These are phyloP conservation scores for Taiozyma sp. DNA, from an alignment of 1,139 yeast genomes.

Conservation along the genomic window DNA sequence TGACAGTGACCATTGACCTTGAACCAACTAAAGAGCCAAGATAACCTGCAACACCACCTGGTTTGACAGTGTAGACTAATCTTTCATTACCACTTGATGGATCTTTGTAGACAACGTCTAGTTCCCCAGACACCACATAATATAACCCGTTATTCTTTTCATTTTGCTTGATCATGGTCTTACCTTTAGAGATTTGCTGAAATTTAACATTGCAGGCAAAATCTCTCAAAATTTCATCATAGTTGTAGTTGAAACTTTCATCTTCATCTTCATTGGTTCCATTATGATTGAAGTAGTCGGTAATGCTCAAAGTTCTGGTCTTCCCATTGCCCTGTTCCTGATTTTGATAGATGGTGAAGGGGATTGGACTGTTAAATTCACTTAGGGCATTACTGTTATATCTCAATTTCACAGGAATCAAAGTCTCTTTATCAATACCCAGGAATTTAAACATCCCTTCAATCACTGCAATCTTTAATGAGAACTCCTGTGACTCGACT, in stretches of 20 bases:
- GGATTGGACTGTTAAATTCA: constrained; percentile 20
- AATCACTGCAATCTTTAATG: constrained; percentile 64
- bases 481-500: constrained; percentile 75
- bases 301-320: constrained; percentile 11
- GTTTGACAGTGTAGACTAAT: constrained; percentile 51
- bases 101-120: constrained; percentile 52
- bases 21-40: constrained; percentile 77
- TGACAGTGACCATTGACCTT: constrained; percentile 69
- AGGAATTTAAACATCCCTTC: constrained; percentile 71
- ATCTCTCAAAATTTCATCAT: constrained; percentile 46
- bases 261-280: constrained; percentile 1
- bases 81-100: constrained; percentile 29
- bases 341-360: constrained; percentile 15
- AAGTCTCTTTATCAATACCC: constrained; percentile 53
- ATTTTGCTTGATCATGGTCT: constrained; percentile 58
- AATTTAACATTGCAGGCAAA: constrained; percentile 63
- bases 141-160: constrained; percentile 63
- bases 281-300: not conserved
- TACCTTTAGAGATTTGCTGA: constrained; percentile 47
- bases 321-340: constrained; percentile 1
- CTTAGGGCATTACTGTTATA: constrained; percentile 8
- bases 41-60: constrained; percentile 90
- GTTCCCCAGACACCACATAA: constrained; percentile 72
- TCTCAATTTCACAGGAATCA: constrained; percentile 19
- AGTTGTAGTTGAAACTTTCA: constrained; percentile 35